Base-by-base conservation (phyloP, 2,329 filamentous ascomycete species). In the Dactylellina drechsleri region DNA sequence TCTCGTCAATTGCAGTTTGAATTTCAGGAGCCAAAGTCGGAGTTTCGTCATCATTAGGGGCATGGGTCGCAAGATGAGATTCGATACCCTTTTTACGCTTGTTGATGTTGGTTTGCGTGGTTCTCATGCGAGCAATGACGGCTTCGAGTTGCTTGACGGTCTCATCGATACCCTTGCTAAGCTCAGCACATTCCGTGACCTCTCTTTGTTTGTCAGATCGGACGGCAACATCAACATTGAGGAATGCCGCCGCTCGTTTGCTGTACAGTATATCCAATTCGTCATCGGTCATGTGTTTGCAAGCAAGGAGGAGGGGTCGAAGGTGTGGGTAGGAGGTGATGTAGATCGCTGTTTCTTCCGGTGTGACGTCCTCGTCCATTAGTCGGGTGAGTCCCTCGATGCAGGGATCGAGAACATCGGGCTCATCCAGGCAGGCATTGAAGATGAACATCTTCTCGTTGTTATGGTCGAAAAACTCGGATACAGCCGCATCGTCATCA, bases 371-470 rank as follows among this genome's bases (percentile, higher is more conserved):
- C 56, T 73, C 68, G 16, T 73, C 68, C 60, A 66, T 73, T 10
- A 73, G 40, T 18, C 68, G 66, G 8, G 43, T 45, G 6, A 73
- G 68, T 15, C 68, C 68, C 16, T 61, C 64, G 15, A 73, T 60
- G 31, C 52, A 54, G 2, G 68, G 68, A n/a, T 73, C 61, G 4
- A 73, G 68, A 18, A 73, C 60, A 5, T 73, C 68, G 13, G 61
- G 68, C 28, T 73, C 68, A 40, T 73, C 68, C 8, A 73, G 31
- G 50, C 68, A 73, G 10, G 68, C 60, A 20, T 56, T 73, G 40
- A 60, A 73, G 16, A 73, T 73, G 20, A 73, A 73, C 68, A 73
- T 73, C 49, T 73, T 73, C 16, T 73, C 68, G 41, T 66, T 56
- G 18, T 62, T 58, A 16, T 73, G 68, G 4, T 66, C 68, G 13